Evolutionary conservation across 164 flowering plant genomes (phyloP), one percentile per base, ranked within the genome.

Genomic region (Vitis riparia): DNA sequence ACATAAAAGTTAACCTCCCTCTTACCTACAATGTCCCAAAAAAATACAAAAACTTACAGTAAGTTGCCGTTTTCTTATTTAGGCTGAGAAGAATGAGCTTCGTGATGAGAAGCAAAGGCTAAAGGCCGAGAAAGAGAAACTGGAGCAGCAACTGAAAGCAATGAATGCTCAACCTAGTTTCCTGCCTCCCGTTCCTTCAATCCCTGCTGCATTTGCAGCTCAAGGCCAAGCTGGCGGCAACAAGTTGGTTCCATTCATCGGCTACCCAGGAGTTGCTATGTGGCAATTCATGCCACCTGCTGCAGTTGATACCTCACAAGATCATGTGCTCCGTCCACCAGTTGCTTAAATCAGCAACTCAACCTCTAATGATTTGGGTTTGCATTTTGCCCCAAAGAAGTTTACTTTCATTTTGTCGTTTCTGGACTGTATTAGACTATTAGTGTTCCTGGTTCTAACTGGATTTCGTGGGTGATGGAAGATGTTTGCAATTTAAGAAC

Each of bases 221-320:
- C 97, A 82, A 63, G 85, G 81, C 66, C 98, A 87, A 79, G 87
- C 85, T 14, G 75, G 82, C 23, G 89, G 88, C 49, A 84, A 81
- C 83, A 94, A 94, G 76, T 59, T 88, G 77, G 85, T 92, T 75
- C 93, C 94, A 0, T 80, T 89, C 79, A 78, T 91, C 30, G 76
- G 97, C 16, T 93, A 89, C 81, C 97, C 97, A 0, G 93, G 94
- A 48, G 91, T 94, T 44, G 93, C 94, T 16, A 94, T 94, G 97
- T 94, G 97, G 97, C 98, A 91, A 69, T 92, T 92, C 83, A 83
- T 94, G 97, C 98, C 98, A 3, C 93, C 97, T 53, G 93, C 97
- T n/a, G 76, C 92, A 0, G 91, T 92, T 56, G 98, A 94, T 71
- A 90, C 97, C 59, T 92, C 98, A 0, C 93, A 91, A 83, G 98